phyloP scores from a whole-genome alignment of 768 basidiomycete species.

The Auriscalpium vulgare region DNA sequence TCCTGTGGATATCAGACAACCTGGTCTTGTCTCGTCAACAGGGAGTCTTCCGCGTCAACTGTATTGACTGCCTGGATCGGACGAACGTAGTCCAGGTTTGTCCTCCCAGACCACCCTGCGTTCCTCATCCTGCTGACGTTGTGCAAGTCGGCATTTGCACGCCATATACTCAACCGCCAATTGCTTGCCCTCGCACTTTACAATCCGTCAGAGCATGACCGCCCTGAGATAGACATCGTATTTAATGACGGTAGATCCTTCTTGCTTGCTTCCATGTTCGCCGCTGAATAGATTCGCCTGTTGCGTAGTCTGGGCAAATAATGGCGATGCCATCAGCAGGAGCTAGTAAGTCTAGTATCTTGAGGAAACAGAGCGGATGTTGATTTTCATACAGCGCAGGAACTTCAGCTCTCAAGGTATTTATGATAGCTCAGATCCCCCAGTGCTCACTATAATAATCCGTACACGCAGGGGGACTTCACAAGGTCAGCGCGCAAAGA shows the following conservation, averaged over 20 bases:
- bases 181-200: constrained; percentile 65
- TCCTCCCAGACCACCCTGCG: not conserved
- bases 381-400: constrained; percentile 57
- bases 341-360: constrained; percentile 53
- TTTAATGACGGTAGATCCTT: constrained; percentile 68
- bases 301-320: constrained; percentile 87
- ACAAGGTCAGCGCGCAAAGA: constrained; percentile 46
- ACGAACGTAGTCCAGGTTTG: constrained; percentile 88
- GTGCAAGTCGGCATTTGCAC: constrained; percentile 79
- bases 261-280: not conserved
- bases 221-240: constrained; percentile 56
- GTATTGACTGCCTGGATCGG: constrained; percentile 91
- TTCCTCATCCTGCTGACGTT: constrained; percentile 5
- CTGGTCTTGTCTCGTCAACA: constrained; percentile 71
- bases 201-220: constrained; percentile 42
- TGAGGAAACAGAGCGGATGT: not conserved
- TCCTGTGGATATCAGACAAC: constrained; percentile 74
- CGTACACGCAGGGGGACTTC: constrained; percentile 61
- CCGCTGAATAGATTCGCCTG: not conserved
- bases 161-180: constrained; percentile 71
- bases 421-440: constrained; percentile 13
- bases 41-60: constrained; percentile 86
- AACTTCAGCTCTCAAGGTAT: constrained; percentile 89
- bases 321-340: constrained; percentile 90
- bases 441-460: constrained; percentile 1